Conservation (phyloP, 306 rosid genomes). For the Senna siamea region DNA sequence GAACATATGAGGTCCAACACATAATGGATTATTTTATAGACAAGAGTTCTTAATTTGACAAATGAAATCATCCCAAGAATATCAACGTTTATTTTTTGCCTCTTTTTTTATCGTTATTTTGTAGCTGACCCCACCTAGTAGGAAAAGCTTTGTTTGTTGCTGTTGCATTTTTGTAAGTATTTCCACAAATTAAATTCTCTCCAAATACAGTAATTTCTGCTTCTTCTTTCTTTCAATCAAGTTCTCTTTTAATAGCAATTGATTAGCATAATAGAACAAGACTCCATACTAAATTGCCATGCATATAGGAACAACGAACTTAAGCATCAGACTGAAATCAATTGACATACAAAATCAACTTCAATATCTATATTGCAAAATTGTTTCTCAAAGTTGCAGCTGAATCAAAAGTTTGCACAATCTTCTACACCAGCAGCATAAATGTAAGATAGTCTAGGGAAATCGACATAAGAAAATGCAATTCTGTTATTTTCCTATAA, state of each 20-base stretch:
- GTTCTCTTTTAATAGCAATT: slow-evolving; percentile 15
- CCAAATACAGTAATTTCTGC: neutral
- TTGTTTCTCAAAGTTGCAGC: slow-evolving; percentile 20
- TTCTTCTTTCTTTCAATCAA: slow-evolving; percentile 25
- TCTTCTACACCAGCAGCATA: slow-evolving; percentile 1
- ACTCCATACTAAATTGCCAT: neutral
- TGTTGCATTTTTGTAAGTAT: neutral
- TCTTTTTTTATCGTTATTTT: neutral
- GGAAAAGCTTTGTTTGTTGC: no score
- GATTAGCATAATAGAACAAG: neutral
- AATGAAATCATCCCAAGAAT: neutral
- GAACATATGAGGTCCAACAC: neutral
- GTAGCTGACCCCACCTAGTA: no score
- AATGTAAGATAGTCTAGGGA: slow-evolving; percentile 6
- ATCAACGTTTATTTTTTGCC: neutral
- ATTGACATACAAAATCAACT: neutral
- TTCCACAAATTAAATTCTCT: slow-evolving; percentile 30
- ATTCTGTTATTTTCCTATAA: slow-evolving; percentile 7
- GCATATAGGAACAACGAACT: slow-evolving; percentile 28
- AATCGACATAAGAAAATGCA: slow-evolving; percentile 6
- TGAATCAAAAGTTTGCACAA: neutral
- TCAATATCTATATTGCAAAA: neutral
- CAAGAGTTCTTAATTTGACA: neutral
- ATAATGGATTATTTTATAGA: slow-evolving; percentile 1
- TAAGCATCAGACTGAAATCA: slow-evolving; percentile 28